Evolutionary conservation across 352 stramenopile species (phyloP).

Genomic region (Globisporangium ultimum): DNA sequence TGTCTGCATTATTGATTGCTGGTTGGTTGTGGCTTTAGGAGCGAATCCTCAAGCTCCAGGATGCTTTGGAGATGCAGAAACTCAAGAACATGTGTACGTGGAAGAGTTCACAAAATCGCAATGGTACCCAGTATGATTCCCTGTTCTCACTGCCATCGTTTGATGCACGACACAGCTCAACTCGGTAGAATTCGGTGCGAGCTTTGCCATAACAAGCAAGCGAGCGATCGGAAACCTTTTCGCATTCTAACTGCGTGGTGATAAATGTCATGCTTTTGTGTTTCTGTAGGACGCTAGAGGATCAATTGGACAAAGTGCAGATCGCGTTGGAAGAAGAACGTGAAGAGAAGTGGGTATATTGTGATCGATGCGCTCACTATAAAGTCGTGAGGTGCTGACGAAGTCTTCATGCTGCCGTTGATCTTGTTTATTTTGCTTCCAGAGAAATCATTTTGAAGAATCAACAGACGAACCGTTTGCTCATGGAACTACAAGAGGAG

Average conservation of each 20-base stretch:
- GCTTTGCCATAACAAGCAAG: background rate
- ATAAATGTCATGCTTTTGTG: background rate
- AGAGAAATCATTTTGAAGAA: conserved; percentile 76
- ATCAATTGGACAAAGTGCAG: conserved; percentile 62
- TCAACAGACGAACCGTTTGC: conserved; percentile 54
- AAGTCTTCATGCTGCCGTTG: background rate
- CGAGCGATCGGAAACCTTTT: background rate
- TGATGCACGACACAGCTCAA: conserved; percentile 31
- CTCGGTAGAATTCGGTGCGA: conserved; percentile 52
- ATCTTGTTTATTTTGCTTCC: background rate
- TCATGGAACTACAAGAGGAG: conserved; percentile 71
- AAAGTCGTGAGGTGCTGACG: background rate
- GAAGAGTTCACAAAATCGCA: background rate
- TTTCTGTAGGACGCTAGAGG: conserved; percentile 44
- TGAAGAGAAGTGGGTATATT: conserved; percentile 50
- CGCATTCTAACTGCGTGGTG: background rate
- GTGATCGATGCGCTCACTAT: background rate
- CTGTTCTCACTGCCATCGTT: background rate
- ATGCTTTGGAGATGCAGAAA: conserved; percentile 75
- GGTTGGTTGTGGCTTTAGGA: conserved; percentile 27
- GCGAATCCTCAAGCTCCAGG: conserved; percentile 74
- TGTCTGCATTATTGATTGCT: background rate
- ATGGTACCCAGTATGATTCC: background rate
- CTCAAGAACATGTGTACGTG: conserved; percentile 75
- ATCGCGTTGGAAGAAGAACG: conserved; percentile 64